Conservation (phyloP, 352 stramenopile genomes). For the Phytopythium ostracodes region DNA sequence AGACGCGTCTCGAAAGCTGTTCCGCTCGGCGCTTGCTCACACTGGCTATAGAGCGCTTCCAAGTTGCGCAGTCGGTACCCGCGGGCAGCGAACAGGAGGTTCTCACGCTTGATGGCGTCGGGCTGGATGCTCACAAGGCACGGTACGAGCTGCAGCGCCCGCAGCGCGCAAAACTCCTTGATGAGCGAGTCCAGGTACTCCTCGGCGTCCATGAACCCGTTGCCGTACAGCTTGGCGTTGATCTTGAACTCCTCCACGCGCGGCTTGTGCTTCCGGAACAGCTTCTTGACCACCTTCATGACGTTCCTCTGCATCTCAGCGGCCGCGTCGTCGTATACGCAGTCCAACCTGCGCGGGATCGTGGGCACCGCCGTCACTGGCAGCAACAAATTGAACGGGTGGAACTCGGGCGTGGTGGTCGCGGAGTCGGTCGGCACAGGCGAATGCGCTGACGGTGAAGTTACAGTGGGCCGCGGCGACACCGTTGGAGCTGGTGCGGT, state of each 20-base stretch:
- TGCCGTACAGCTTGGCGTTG: slow-evolving; percentile 70
- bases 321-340: slow-evolving; percentile 56
- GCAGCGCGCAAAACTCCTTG: slow-evolving; percentile 47
- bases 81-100: slow-evolving; percentile 43
- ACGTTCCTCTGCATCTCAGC: slow-evolving; percentile 70
- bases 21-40: slow-evolving; percentile 6
- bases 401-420: slow-evolving; percentile 13
- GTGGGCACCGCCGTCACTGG: slow-evolving; percentile 39
- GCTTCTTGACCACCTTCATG: slow-evolving; percentile 63
- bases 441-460: neutral
- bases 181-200: slow-evolving; percentile 70
- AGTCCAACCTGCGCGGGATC: slow-evolving; percentile 47
- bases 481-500: neutral
- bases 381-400: slow-evolving; percentile 49
- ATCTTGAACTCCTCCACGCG: slow-evolving; percentile 79
- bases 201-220: slow-evolving; percentile 71
- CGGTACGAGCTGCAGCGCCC: slow-evolving; percentile 58
- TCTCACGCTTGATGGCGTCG: slow-evolving; percentile 51
- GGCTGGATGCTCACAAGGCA: slow-evolving; percentile 64
- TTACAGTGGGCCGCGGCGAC: neutral
- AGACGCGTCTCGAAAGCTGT: neutral
- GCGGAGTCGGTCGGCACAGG: neutral
- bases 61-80: slow-evolving; percentile 50
- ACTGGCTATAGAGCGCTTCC: slow-evolving; percentile 27
- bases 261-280: slow-evolving; percentile 53